Evolutionary conservation across 345 rosid genomes (phyloP).

Genomic region (Salix exigua): DNA sequence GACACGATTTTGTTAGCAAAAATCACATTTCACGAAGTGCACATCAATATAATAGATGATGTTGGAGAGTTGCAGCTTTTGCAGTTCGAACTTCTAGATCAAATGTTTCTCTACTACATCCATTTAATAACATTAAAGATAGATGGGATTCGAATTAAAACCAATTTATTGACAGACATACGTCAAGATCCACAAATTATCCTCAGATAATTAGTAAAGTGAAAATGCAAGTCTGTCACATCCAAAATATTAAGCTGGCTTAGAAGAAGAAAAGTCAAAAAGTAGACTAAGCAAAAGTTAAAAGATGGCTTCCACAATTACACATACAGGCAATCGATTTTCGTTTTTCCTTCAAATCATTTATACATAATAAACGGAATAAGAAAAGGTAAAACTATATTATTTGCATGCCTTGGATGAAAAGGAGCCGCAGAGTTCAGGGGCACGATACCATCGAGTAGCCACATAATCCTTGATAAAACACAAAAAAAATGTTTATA

Average conservation of each 20-base stretch:
- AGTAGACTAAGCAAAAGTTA: background rate
- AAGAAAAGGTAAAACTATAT: background rate
- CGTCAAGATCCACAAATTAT: background rate
- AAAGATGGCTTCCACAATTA: background rate
- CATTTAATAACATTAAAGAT: background rate
- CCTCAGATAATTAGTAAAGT: background rate
- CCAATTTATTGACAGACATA: background rate
- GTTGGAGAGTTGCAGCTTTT: background rate
- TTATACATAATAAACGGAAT: background rate
- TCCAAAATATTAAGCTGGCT: background rate
- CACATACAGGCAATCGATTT: background rate
- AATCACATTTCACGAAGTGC: background rate
- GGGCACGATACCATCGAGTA: slow-evolving; percentile 99
- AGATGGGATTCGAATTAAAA: background rate
- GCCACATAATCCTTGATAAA: slow-evolving; percentile 94
- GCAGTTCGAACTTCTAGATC: background rate
- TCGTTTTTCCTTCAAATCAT: background rate
- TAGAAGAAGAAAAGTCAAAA: background rate
- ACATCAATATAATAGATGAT: background rate
- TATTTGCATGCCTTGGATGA: slow-evolving; percentile 65
- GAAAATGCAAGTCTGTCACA: background rate
- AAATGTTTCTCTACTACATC: background rate
- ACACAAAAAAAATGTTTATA: background rate
- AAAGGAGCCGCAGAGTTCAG: slow-evolving; percentile 96
- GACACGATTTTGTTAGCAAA: background rate